These are phyloP conservation scores for Aquilaria agallochum DNA, from an alignment of 441 rosid species.

Conservation along the genomic window DNA sequence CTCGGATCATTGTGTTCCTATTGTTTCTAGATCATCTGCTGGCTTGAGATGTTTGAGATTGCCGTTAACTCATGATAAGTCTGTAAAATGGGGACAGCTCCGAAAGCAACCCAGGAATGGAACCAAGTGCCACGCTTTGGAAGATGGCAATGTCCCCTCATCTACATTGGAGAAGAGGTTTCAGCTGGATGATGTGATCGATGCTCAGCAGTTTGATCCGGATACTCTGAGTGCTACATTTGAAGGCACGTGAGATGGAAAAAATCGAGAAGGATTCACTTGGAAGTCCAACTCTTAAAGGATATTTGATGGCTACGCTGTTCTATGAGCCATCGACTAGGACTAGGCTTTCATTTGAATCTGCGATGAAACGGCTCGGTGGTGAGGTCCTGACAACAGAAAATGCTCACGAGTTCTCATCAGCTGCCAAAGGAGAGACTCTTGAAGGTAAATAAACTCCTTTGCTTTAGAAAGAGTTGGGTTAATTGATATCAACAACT, in stretches of 20 bases:
- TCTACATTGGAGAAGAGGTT: slow-evolving; percentile 52
- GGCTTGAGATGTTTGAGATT: no score
- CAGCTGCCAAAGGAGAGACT: slow-evolving; percentile 98
- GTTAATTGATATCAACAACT: not conserved
- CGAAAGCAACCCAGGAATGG: slow-evolving; percentile 11
- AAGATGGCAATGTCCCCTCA: slow-evolving; percentile 20
- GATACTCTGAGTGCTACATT: slow-evolving; percentile 72
- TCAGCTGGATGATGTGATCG: slow-evolving; percentile 79
- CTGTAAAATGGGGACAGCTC: no score
- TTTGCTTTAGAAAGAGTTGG: no score
- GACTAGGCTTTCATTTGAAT: slow-evolving; percentile 93
- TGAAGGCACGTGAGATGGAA: slow-evolving; percentile 81
- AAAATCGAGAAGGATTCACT: slow-evolving; percentile 63
- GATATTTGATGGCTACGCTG: slow-evolving; percentile 89
- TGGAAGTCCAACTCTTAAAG: slow-evolving; percentile 81
- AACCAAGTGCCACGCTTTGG: slow-evolving; percentile 34
- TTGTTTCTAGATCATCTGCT: no score
- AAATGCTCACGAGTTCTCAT: slow-evolving; percentile 94
- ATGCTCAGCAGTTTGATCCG: slow-evolving; percentile 87
- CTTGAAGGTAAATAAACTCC: slow-evolving; percentile 61
- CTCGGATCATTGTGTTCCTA: no score
- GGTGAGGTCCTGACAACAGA: slow-evolving; percentile 97
- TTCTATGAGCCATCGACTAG: slow-evolving; percentile 98
- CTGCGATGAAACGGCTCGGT: slow-evolving; percentile 93
- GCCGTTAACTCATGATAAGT: no score